Evolutionary conservation across 768 basidiomycete genomes (phyloP).

Genomic region (Polyporus arcularius): DNA sequence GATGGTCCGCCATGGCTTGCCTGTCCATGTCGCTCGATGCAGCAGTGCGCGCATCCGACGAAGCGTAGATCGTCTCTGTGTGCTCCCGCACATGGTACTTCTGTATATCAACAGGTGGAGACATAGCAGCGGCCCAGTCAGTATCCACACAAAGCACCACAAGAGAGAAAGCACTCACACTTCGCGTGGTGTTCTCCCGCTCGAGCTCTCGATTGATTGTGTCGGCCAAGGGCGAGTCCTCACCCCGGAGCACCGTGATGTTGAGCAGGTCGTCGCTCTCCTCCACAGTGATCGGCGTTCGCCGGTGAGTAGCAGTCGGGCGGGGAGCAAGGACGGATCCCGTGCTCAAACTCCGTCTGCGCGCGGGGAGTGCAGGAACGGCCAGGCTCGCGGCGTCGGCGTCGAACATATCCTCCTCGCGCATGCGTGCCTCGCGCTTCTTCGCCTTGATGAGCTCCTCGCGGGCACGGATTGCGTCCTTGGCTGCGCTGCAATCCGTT

Average conservation of each 20-base stretch:
- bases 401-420: constrained; percentile 48
- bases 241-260: constrained; percentile 38
- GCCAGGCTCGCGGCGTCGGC: constrained; percentile 13
- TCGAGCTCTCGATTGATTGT: constrained; percentile 77
- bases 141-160: neutral
- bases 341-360: constrained; percentile 76
- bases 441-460: constrained; percentile 74
- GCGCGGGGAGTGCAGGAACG: constrained; percentile 47
- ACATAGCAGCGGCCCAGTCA: neutral
- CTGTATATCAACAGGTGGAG: constrained; percentile 33
- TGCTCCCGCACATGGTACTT: constrained; percentile 83
- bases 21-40: constrained; percentile 81
- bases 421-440: constrained; percentile 58
- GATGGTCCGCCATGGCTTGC: constrained; percentile 85
- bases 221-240: constrained; percentile 60
- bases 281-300: constrained; percentile 23
- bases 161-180: constrained; percentile 33
- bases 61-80: constrained; percentile 74
- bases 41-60: constrained; percentile 63
- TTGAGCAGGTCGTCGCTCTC: constrained; percentile 36
- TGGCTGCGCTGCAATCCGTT: too few relatives aligned
- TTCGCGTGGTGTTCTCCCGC: constrained; percentile 47
- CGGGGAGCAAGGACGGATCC: constrained; percentile 42
- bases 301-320: constrained; percentile 22
- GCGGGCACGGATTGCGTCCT: constrained; percentile 64